phyloP scores from a whole-genome alignment of 2,329 filamentous ascomycete species.

The Ophiostoma perfectum region DNA sequence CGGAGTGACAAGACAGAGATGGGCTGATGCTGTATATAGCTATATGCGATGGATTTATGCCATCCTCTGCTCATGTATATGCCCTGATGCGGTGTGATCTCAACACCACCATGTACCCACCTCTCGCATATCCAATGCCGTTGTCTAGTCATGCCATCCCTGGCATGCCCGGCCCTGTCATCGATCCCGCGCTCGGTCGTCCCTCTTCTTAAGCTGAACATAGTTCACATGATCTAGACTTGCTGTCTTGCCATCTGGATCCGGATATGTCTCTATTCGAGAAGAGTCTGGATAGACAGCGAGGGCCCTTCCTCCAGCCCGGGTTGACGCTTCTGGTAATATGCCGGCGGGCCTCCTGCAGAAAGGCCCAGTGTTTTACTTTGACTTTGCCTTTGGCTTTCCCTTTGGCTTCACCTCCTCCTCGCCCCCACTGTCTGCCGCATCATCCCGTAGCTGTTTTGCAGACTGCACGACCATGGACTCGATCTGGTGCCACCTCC shows the following conservation, averaged over 20 bases:
- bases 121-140: not conserved
- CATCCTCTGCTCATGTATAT: not conserved
- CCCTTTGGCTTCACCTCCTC: not conserved
- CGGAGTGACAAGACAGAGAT: not conserved
- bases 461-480: conserved; percentile 22
- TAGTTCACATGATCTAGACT: not conserved
- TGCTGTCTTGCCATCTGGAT: not conserved
- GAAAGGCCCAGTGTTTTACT: no score
- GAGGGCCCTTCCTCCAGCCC: no score
- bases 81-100: not conserved
- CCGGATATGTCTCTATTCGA: not conserved
- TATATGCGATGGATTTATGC: no score
- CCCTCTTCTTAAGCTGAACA: not conserved
- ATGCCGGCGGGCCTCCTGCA: no score
- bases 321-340: no score
- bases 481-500: conserved; percentile 27
- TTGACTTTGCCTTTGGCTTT: not conserved
- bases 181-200: not conserved
- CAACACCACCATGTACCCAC: not conserved
- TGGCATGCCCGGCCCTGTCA: not conserved
- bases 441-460: conserved; percentile 12
- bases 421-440: not conserved
- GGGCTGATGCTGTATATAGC: no score
- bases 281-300: no score
- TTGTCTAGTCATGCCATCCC: conserved; percentile 1